Conservation (phyloP, 2,329 filamentous ascomycete genomes). For the Alternaria gansuensis region DNA sequence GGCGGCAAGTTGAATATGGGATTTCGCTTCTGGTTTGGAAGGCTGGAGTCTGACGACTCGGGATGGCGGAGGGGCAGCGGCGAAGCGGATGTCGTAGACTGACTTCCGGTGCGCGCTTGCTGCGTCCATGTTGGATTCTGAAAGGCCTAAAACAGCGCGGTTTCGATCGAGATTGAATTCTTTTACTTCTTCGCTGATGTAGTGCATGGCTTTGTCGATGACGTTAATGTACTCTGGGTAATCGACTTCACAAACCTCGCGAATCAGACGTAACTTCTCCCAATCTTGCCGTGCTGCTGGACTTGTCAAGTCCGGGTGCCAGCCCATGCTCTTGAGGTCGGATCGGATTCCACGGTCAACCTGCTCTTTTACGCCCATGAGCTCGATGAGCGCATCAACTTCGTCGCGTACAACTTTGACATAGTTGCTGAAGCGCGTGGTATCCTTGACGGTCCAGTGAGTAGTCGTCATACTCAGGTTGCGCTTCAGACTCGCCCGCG, state of each 20-base stretch:
- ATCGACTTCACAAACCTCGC: slow-evolving; percentile 54
- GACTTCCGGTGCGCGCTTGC: slow-evolving; percentile 35
- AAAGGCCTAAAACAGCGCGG: slow-evolving; percentile 30
- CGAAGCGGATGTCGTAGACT: slow-evolving; percentile 31
- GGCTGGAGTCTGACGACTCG: not conserved
- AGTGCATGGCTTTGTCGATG: slow-evolving; percentile 55
- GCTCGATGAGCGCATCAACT: slow-evolving; percentile 56
- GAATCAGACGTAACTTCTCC: slow-evolving; percentile 56
- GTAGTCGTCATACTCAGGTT: slow-evolving; percentile 47
- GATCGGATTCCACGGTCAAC: slow-evolving; percentile 56
- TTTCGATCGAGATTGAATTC: slow-evolving; percentile 35
- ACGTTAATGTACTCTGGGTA: slow-evolving; percentile 58
- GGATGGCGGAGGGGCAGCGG: slow-evolving; percentile 7
- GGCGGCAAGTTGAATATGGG: slow-evolving; percentile 35
- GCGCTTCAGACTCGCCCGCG: slow-evolving; percentile 47
- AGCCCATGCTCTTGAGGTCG: slow-evolving; percentile 59
- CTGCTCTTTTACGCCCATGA: slow-evolving; percentile 56
- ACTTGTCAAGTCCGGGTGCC: slow-evolving; percentile 57
- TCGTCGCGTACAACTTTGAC: slow-evolving; percentile 54
- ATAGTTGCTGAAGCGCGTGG: slow-evolving; percentile 53
- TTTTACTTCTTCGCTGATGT: slow-evolving; percentile 52
- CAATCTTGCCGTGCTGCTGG: slow-evolving; percentile 45
- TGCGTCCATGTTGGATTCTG: slow-evolving; percentile 13
- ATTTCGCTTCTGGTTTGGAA: slow-evolving; percentile 24
- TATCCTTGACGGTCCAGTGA: slow-evolving; percentile 56